phyloP scores from a whole-genome alignment of 108 stramenopile species.

The Fragilaria crotonensis region DNA sequence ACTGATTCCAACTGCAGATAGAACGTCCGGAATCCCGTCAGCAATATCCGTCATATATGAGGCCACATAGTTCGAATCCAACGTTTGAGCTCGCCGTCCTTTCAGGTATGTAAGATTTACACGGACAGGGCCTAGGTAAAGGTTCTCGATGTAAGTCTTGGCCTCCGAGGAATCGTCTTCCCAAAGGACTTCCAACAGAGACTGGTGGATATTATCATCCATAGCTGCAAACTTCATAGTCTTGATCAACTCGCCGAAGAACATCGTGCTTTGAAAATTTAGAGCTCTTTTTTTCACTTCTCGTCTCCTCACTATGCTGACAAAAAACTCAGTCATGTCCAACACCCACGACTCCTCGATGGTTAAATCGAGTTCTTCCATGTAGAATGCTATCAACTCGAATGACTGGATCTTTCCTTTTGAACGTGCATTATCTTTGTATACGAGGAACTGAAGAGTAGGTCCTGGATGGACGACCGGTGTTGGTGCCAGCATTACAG shows the following conservation, averaged over 20 bases:
- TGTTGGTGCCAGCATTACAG: constrained; percentile 69
- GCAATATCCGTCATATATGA: not conserved
- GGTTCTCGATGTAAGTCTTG: constrained; percentile 66
- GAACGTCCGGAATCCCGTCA: not conserved
- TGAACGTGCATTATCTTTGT: constrained; percentile 73
- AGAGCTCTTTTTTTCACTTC: constrained; percentile 24
- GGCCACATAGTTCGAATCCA: not conserved
- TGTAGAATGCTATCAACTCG: constrained; percentile 52
- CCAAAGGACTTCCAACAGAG: not conserved
- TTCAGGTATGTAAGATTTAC: constrained; percentile 78
- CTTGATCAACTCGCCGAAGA: not conserved
- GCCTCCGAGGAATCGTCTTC: constrained; percentile 5
- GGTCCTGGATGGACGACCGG: constrained; percentile 55
- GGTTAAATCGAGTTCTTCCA: constrained; percentile 80
- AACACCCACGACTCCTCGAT: constrained; percentile 67
- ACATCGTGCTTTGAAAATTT: not conserved
- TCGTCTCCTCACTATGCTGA: constrained; percentile 34
- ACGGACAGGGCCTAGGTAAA: constrained; percentile 63
- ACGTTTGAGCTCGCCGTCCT: constrained; percentile 32
- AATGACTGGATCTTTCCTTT: constrained; percentile 61
- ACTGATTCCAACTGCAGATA: not conserved
- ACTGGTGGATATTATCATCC: not conserved
- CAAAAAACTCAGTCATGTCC: constrained; percentile 68
- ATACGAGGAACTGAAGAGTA: constrained; percentile 60
- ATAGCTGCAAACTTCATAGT: not conserved